phyloP scores from a whole-genome alignment of 208 protist genomes.

The Tritrichomonas foetus region DNA sequence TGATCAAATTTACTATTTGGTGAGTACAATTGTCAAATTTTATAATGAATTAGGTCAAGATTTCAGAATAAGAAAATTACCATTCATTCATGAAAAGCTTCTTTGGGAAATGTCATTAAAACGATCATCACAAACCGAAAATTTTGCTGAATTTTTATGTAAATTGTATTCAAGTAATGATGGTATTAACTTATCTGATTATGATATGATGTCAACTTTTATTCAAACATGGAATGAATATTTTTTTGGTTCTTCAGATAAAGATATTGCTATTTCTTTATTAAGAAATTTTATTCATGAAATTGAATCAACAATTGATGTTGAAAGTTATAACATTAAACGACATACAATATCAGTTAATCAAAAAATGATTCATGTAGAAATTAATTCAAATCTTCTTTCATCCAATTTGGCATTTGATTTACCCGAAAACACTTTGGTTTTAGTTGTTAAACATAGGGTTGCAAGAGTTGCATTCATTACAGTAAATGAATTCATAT shows the following conservation, averaged over 20 bases:
- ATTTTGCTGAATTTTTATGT: not conserved
- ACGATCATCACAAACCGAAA: not conserved
- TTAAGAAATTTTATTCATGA: not conserved
- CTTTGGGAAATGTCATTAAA: not conserved
- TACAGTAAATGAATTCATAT: too few species aligned
- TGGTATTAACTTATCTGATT: not conserved
- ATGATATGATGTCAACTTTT: not conserved
- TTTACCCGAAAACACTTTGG: not conserved
- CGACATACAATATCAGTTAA: not conserved
- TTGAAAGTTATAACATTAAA: not conserved
- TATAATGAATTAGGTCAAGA: too few species aligned
- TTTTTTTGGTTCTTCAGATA: not conserved
- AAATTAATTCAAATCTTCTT: not conserved
- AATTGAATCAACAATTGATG: not conserved
- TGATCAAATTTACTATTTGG: too few species aligned
- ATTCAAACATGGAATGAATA: not conserved
- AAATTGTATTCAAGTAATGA: not conserved
- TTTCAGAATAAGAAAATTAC: not conserved
- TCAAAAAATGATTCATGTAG: not conserved
- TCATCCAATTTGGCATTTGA: not conserved
- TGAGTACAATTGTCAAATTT: too few species aligned
- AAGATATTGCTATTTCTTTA: not conserved
- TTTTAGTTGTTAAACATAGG: too few species aligned
- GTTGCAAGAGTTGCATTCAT: too few species aligned
- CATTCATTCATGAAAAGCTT: not conserved